Evolutionary conservation across 202 grass and related monocot species (phyloP).

Genomic region (Dendrocalamus latiflorus): DNA sequence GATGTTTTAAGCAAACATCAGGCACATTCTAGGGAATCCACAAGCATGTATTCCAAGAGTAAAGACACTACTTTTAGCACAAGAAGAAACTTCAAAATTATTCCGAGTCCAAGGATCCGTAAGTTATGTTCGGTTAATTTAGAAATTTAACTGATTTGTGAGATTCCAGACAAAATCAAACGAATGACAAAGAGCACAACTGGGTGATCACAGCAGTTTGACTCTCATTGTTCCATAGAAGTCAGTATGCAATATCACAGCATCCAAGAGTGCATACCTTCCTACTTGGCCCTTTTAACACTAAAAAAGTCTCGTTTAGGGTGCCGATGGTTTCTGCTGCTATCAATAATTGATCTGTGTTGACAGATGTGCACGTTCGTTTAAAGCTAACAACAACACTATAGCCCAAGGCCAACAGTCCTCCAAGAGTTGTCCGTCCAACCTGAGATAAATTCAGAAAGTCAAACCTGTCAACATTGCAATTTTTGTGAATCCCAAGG

Average conservation of each 20-base stretch:
- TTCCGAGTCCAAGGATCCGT: not conserved
- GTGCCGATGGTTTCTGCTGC: conserved; percentile 78
- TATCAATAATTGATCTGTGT: conserved; percentile 73
- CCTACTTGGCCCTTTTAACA: conserved; percentile 90
- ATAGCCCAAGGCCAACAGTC: conserved; percentile 91
- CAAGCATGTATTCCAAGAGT: not conserved
- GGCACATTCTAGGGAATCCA: not conserved
- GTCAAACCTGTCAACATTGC: no score
- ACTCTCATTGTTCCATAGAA: not conserved
- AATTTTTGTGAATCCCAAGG: no score
- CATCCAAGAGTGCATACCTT: conserved; percentile 56
- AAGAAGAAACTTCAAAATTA: not conserved
- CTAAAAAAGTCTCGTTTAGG: conserved; percentile 82
- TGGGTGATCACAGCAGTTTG: not conserved
- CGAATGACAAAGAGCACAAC: not conserved
- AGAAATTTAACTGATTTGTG: conserved; percentile 3
- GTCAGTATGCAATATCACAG: not conserved
- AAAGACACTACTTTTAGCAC: not conserved
- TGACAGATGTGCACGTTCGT: no score
- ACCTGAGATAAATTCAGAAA: no score
- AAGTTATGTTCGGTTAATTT: not conserved
- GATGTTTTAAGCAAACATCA: not conserved
- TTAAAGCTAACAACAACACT: conserved; percentile 97
- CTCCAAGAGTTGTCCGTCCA: no score
- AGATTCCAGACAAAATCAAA: not conserved